Conservation (phyloP, 2,329 filamentous ascomycete genomes). For the Thielaviopsis euricoi region DNA sequence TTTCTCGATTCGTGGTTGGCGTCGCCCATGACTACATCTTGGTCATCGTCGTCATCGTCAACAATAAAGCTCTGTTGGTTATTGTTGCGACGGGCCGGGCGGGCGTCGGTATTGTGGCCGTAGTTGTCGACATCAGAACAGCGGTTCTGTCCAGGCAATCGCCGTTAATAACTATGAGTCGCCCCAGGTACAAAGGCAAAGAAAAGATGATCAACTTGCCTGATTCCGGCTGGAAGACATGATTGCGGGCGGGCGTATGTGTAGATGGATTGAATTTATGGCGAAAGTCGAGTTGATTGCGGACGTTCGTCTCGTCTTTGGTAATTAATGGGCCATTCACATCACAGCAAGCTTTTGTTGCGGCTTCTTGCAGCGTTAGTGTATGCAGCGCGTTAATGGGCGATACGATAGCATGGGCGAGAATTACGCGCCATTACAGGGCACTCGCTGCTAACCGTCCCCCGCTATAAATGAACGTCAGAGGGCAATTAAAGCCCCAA, state of each 20-base stretch:
- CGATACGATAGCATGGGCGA: background rate
- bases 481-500: background rate
- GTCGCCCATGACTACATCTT: constrained; percentile 14
- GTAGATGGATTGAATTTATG: too few relatives aligned
- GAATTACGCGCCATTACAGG: background rate
- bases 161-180: background rate
- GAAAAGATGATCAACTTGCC: background rate
- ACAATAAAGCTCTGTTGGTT: constrained; percentile 11
- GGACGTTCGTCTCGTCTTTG: background rate
- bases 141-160: background rate
- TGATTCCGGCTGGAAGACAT: background rate
- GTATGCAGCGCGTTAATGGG: background rate
- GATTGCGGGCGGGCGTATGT: background rate
- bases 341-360: background rate
- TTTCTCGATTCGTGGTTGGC: constrained; percentile 22
- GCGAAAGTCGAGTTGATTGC: background rate
- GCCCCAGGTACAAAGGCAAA: too few relatives aligned
- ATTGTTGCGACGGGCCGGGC: background rate
- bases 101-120: background rate
- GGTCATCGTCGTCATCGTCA: constrained; percentile 14
- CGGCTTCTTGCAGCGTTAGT: background rate
- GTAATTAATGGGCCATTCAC: background rate
- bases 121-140: background rate
- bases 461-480: background rate
- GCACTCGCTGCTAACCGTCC: background rate